phyloP scores from a whole-genome alignment of 2,329 filamentous ascomycete genomes.

The Trichoderma citrinoviride region DNA sequence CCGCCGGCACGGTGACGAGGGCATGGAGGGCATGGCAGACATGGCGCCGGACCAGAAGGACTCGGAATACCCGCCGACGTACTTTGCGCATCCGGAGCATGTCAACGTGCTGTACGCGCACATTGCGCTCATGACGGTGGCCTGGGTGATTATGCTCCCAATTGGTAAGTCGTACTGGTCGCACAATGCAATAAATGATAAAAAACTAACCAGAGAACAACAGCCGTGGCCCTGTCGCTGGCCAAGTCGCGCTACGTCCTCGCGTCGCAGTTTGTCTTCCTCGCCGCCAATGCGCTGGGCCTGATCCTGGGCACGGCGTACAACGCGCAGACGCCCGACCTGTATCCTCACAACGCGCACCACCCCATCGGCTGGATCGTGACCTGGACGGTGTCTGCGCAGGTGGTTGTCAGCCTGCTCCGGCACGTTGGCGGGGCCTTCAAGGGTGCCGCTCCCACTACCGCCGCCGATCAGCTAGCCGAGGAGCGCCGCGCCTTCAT shows the following conservation, averaged over 20 bases:
- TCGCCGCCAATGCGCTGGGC: slow-evolving; percentile 61
- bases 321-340: slow-evolving; percentile 75
- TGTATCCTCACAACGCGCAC: slow-evolving; percentile 86
- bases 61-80: slow-evolving; percentile 47
- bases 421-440: slow-evolving; percentile 50
- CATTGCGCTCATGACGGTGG: slow-evolving; percentile 65
- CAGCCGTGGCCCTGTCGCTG: slow-evolving; percentile 83
- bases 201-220: not conserved
- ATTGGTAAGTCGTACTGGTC: slow-evolving; percentile 47
- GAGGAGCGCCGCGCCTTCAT: slow-evolving; percentile 60
- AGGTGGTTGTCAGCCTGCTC: slow-evolving; percentile 66
- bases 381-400: slow-evolving; percentile 67
- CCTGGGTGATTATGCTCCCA: slow-evolving; percentile 72
- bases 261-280: slow-evolving; percentile 64
- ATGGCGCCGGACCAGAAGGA: slow-evolving; percentile 23
- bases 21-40: not conserved
- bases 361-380: slow-evolving; percentile 84
- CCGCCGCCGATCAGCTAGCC: slow-evolving; percentile 8
- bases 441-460: not conserved
- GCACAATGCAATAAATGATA: too few relatives aligned
- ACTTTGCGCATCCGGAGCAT: slow-evolving; percentile 57
- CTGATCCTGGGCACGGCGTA: slow-evolving; percentile 67
- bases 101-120: slow-evolving; percentile 63
- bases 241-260: slow-evolving; percentile 74
- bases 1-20: slow-evolving; percentile 24